Base-by-base conservation (phyloP, 768 basidiomycete species). In the Calvatia gigantea region DNA sequence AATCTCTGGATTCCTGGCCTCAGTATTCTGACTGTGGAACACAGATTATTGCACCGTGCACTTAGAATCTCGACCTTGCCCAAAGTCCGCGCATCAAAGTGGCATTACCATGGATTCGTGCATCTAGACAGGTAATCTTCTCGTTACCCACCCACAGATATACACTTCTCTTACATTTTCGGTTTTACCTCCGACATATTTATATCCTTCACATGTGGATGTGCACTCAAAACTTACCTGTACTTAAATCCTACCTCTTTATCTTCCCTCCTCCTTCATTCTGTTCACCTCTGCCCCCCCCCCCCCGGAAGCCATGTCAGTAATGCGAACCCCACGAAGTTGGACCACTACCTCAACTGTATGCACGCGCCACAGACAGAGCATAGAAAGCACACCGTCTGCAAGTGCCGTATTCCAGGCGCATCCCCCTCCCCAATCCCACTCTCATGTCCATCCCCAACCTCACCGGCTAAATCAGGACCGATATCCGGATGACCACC, bases 331-430 rank as follows among this genome's bases (percentile, higher is more conserved):
- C 15, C 38, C 54, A 9, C 54, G 23, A 23, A 56, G 31, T 44
- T 56, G 54, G 54, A 27, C 38, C 9, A 6, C 46, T 21, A 47
- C 31, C 19, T 48, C 46, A 3, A 47, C 54, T 17, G 49, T 47
- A 5, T 25, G 64, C 45, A 67, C 65, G 15, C 43, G 62, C n/a
- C 64, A 64, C 28, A 61, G 57, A 48, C 62, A 64, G 37, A 60
- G 57, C 37, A 25, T 21, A 39, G 59, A 60, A 47, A 59, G 42
- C 32, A 59, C 56, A 31, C 61, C 61, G 32, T 41, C 49, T 27
- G 51, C 46, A 7, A 52, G 45, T 14, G 48, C 58, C 31, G 29
- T 32, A 32, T 47, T 33, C n/a, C 52, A 33, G 14, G 32, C 41
- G 7, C 47, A 42, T 37, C 21, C 11, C 41, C 41, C 41, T 12